phyloP scores from a whole-genome alignment of 2,329 filamentous ascomycete genomes.

The Trichoderma endophyticum region DNA sequence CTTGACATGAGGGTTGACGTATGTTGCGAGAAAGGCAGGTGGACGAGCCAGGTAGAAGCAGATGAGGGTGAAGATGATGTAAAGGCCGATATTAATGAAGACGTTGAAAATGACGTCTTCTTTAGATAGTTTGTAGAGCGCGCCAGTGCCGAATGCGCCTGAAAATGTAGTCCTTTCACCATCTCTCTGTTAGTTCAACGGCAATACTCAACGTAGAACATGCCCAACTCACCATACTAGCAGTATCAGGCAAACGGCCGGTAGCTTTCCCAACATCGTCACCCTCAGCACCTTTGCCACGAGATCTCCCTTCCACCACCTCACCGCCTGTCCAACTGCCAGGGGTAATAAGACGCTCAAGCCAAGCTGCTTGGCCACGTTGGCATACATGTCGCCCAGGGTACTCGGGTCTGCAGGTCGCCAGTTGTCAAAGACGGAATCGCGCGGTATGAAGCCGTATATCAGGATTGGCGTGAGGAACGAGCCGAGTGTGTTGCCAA shows the following conservation, averaged over 20 bases:
- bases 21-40: slow-evolving; percentile 32
- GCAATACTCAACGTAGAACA: too few relatives aligned
- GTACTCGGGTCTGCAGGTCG: slow-evolving; percentile 51
- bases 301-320: slow-evolving; percentile 47
- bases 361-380: slow-evolving; percentile 66
- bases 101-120: slow-evolving; percentile 64
- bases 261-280: slow-evolving; percentile 51
- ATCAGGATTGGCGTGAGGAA: slow-evolving; percentile 65
- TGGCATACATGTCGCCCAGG: slow-evolving; percentile 59
- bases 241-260: slow-evolving; percentile 45
- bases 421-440: slow-evolving; percentile 53
- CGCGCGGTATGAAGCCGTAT: slow-evolving; percentile 55
- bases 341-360: slow-evolving; percentile 65
- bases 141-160: slow-evolving; percentile 61
- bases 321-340: slow-evolving; percentile 57
- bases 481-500: slow-evolving; percentile 67
- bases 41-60: slow-evolving; percentile 53
- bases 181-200: not conserved
- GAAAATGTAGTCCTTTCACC: slow-evolving; percentile 62
- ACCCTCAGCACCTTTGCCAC: slow-evolving; percentile 53
- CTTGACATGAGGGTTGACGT: slow-evolving; percentile 35
- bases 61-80: slow-evolving; percentile 59
- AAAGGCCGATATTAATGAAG: slow-evolving; percentile 64
- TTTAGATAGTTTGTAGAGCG: slow-evolving; percentile 55
- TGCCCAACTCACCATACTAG: slow-evolving; percentile 44